Conservation (phyloP, 306 rosid genomes). For the Fragaria nilgerrensis region DNA sequence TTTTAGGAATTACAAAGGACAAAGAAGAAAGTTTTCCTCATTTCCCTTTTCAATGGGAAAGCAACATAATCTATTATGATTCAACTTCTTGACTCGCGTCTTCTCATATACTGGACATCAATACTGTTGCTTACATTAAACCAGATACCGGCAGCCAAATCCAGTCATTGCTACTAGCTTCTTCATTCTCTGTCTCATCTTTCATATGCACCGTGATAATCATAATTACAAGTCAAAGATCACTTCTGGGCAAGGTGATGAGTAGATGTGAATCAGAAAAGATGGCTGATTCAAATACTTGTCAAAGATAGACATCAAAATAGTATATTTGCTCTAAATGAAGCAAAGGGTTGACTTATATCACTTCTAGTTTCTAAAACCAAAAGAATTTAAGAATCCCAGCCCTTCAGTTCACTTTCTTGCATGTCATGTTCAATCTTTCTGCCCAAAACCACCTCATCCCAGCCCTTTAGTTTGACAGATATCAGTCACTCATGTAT, state of each 20-base stretch:
- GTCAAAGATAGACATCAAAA: neutral
- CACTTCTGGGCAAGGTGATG: neutral
- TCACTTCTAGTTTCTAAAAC: neutral
- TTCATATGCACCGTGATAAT: neutral
- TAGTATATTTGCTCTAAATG: neutral
- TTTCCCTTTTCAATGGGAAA: neutral
- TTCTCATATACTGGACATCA: neutral
- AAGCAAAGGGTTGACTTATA: neutral
- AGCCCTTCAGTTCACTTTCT: neutral
- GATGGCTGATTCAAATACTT: neutral
- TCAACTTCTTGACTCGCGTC: neutral
- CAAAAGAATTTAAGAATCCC: neutral
- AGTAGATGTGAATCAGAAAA: neutral
- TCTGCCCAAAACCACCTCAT: neutral
- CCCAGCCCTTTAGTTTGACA: neutral
- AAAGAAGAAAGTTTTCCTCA: neutral
- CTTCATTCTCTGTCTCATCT: neutral
- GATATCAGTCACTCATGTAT: neutral
- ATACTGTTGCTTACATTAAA: neutral
- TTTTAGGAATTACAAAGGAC: neutral
- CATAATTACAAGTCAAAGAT: neutral
- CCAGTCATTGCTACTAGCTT: constrained; percentile 5
- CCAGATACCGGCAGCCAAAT: neutral
- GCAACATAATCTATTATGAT: neutral
- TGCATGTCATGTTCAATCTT: neutral